phyloP scores from a whole-genome alignment of 371 early-diverging fungal species.

The Conidiobolus incongruus region DNA sequence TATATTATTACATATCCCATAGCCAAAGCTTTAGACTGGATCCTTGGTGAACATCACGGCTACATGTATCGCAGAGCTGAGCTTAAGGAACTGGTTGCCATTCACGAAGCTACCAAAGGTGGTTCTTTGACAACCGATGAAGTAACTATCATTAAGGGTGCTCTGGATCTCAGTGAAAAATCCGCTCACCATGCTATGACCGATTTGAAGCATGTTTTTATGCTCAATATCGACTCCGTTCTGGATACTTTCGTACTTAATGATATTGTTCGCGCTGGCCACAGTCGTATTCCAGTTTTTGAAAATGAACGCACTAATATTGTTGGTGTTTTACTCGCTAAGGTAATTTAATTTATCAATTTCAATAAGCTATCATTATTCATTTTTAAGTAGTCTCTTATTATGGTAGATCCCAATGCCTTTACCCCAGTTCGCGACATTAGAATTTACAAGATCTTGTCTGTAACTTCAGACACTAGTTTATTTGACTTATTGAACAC shows the following conservation, averaged over 20 bases:
- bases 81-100: too few species aligned
- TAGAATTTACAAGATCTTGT: constrained; percentile 43
- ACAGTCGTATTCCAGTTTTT: constrained; percentile 75
- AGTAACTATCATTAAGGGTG: constrained; percentile 76
- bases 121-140: constrained; percentile 76
- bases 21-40: constrained; percentile 41
- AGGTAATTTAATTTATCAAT: constrained; percentile 12
- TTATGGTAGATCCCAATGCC: constrained; percentile 66
- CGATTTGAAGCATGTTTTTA: constrained; percentile 55
- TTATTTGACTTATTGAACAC: constrained; percentile 77
- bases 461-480: constrained; percentile 42
- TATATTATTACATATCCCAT: constrained; percentile 58
- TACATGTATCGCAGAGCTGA: constrained; percentile 52
- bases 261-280: constrained; percentile 56
- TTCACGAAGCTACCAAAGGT: constrained; percentile 54
- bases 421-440: constrained; percentile 40
- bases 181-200: constrained; percentile 71
- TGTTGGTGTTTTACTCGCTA: constrained; percentile 74
- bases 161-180: constrained; percentile 71
- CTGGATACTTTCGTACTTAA: constrained; percentile 25
- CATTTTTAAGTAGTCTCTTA: constrained; percentile 20
- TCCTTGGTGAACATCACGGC: constrained; percentile 57
- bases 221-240: constrained; percentile 40
- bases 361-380: neutral
- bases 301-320: constrained; percentile 33